Percentiles rank a stretch among this genome's conserved stretches.
phyloP scores from a whole-genome alignment of 2,329 filamentous ascomycete species.

The Esteya vermicola region DNA sequence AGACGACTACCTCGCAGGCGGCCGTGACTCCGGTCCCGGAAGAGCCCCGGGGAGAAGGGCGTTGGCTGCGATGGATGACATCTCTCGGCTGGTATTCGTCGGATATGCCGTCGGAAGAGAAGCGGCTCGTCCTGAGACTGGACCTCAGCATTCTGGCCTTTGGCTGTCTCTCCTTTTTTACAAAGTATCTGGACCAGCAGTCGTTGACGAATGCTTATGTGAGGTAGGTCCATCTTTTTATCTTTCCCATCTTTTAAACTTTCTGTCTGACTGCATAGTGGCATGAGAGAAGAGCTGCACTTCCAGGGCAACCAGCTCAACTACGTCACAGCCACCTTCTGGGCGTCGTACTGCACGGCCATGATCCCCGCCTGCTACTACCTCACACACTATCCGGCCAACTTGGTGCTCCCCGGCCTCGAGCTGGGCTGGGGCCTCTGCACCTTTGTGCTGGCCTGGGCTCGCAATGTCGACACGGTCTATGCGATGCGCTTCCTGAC shows the following conservation, averaged over 20 bases:
- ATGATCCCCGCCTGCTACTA: conserved; percentile 23
- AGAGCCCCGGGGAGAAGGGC: no score
- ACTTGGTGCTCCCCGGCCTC: conserved; percentile 18
- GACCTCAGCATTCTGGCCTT: neutral
- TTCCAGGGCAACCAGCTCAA: conserved; percentile 41
- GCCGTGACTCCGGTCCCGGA: no score
- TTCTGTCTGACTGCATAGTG: no score
- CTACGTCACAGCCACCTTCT: conserved; percentile 37
- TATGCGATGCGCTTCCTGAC: conserved; percentile 27
- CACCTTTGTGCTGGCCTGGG: conserved; percentile 19
- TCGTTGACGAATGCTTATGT: conserved; percentile 25
- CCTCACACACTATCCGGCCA: no score
- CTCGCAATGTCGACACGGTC: conserved; percentile 21
- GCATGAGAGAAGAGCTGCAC: conserved; percentile 35
- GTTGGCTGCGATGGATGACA: no score
- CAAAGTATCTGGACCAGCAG: conserved; percentile 23
- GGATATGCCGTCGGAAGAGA: no score
- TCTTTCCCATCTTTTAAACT: no score
- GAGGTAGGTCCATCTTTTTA: no score
- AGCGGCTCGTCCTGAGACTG: conserved; percentile 1
- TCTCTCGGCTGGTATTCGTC: no score
- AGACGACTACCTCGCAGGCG: no score
- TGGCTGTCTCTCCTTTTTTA: conserved; percentile 16
- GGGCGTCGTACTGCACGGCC: conserved; percentile 42
- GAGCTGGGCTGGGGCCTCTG: conserved; percentile 17